Conservation (phyloP, 164 flowering plant species). For the Cinnamomum chago region DNA sequence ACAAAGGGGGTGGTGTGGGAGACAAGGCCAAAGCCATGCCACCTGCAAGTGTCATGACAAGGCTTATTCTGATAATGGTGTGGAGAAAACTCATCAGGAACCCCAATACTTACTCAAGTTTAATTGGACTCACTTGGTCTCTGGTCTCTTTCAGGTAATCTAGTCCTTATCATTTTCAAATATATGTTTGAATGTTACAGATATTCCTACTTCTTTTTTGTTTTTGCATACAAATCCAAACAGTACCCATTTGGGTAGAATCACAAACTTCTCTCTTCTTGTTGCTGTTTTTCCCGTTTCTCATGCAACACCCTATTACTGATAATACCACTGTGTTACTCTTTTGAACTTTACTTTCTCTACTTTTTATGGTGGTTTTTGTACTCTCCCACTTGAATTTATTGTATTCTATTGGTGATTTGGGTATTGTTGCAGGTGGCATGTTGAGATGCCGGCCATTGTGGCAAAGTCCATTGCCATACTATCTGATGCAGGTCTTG, state of each 20-base stretch:
- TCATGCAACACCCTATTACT: too few species aligned
- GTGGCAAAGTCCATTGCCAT: slow-evolving; percentile 79
- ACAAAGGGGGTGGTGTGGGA: not conserved
- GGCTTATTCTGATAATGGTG: slow-evolving; percentile 90
- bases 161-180: not conserved
- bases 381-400: not conserved
- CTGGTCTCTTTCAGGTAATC: slow-evolving; percentile 72
- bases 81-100: slow-evolving; percentile 93
- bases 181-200: not conserved
- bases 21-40: slow-evolving; percentile 58
- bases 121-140: slow-evolving; percentile 88
- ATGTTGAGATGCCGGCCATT: slow-evolving; percentile 80
- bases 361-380: not conserved
- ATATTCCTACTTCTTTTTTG: not conserved
- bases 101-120: slow-evolving; percentile 93
- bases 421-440: slow-evolving; percentile 53
- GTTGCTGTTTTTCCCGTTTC: too few species aligned
- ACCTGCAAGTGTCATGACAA: slow-evolving; percentile 89
- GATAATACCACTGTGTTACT: not conserved
- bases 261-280: too few species aligned
- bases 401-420: not conserved
- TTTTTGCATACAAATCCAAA: not conserved
- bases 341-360: not conserved
- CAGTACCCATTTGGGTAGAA: not conserved
- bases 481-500: slow-evolving; percentile 96